Conservation (phyloP, 805 yeast genomes). For the Kodamaea jinghongensis region DNA sequence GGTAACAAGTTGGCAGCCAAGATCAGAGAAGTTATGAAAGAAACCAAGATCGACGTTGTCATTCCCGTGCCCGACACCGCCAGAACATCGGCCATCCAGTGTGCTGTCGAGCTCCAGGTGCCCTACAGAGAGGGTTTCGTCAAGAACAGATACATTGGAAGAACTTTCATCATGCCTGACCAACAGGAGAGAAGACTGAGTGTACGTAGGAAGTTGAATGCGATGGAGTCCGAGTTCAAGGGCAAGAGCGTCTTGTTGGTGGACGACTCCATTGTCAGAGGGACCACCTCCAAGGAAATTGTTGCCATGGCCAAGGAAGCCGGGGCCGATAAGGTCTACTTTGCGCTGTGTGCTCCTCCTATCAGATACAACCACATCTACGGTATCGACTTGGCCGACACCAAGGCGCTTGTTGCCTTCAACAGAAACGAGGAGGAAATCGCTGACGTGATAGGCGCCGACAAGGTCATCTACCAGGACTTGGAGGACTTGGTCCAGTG, state of each 20-base stretch:
- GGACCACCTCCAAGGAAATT: slow-evolving; percentile 95
- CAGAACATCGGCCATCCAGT: slow-evolving; percentile 90
- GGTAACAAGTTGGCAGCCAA: slow-evolving; percentile 83
- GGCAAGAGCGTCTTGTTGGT: slow-evolving; percentile 84
- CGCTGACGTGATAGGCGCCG: slow-evolving; percentile 81
- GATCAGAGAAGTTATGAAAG: slow-evolving; percentile 44
- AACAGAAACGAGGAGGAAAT: slow-evolving; percentile 72
- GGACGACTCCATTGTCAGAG: slow-evolving; percentile 96
- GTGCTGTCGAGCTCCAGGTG: slow-evolving; percentile 74
- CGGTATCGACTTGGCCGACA: slow-evolving; percentile 96
- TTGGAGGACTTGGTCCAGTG: slow-evolving; percentile 80
- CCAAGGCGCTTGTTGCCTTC: slow-evolving; percentile 89
- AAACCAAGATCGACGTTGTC: slow-evolving; percentile 79
- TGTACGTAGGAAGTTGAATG: slow-evolving; percentile 91
- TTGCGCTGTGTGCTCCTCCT: slow-evolving; percentile 98
- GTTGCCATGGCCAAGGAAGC: slow-evolving; percentile 99
- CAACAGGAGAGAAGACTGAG: slow-evolving; percentile 91
- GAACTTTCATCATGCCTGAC: slow-evolving; percentile 98
- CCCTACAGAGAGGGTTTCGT: slow-evolving; percentile 97
- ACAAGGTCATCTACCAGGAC: slow-evolving; percentile 83
- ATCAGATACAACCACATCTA: slow-evolving; percentile 93
- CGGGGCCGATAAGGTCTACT: slow-evolving; percentile 91
- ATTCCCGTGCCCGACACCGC: slow-evolving; percentile 98
- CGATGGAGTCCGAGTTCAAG: slow-evolving; percentile 90
- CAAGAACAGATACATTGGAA: slow-evolving; percentile 93